phyloP scores from a whole-genome alignment of 495 filamentous ascomycete genomes.

The Xylaria castorea region DNA sequence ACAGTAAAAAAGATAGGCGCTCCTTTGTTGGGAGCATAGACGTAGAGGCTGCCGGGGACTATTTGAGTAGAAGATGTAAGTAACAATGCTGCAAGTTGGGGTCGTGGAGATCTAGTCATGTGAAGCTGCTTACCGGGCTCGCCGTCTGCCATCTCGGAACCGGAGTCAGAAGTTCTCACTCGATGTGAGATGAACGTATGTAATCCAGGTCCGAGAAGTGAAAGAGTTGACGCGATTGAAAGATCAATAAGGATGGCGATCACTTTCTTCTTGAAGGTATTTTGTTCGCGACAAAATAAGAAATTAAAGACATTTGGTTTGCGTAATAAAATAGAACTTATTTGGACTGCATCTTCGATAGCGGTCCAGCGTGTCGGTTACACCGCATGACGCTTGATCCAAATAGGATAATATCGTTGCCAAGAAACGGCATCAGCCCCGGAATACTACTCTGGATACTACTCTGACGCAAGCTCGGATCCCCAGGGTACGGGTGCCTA shows the following conservation, averaged over 20 bases:
- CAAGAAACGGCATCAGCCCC: slow-evolving; percentile 28
- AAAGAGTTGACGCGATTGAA: not conserved
- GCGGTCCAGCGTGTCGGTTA: slow-evolving; percentile 22
- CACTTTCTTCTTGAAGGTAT: not conserved
- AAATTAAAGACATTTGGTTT: not conserved
- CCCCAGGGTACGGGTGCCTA: not conserved
- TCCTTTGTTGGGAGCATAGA: slow-evolving; percentile 44
- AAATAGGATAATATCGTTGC: slow-evolving; percentile 36
- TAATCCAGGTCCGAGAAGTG: not conserved
- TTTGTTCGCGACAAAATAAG: not conserved
- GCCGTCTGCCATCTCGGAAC: slow-evolving; percentile 36
- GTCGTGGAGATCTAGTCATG: not conserved
- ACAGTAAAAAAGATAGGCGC: slow-evolving; percentile 41
- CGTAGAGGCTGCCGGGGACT: slow-evolving; percentile 42
- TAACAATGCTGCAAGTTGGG: not conserved
- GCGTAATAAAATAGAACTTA: not conserved
- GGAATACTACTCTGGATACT: not conserved
- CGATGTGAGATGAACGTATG: slow-evolving; percentile 5
- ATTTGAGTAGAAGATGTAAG: slow-evolving; percentile 10
- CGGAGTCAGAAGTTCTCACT: not conserved
- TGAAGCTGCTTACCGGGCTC: slow-evolving; percentile 32
- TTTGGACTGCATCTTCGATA: slow-evolving; percentile 10
- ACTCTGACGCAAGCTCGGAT: not conserved
- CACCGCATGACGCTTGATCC: slow-evolving; percentile 27
- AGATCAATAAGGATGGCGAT: not conserved